Evolutionary conservation across 2,329 filamentous ascomycete genomes (phyloP).

Genomic region (Bipolaris bicolor): DNA sequence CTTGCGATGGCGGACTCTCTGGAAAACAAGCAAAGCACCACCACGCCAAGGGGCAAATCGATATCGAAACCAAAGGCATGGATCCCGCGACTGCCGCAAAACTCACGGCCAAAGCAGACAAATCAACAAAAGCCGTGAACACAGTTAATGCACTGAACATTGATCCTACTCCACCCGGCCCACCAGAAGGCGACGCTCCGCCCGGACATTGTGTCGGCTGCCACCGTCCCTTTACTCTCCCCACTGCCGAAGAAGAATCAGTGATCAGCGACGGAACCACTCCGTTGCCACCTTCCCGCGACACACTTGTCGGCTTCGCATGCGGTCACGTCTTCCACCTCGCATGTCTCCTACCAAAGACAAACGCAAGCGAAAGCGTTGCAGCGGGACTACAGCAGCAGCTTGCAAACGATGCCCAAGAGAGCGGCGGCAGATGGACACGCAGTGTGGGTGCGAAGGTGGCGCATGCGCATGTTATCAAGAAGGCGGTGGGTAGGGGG

Average conservation of each 20-base stretch:
- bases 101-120: constrained; percentile 26
- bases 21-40: constrained; percentile 15
- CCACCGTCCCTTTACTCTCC: constrained; percentile 39
- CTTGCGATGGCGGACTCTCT: constrained; percentile 45
- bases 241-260: constrained; percentile 39
- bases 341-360: constrained; percentile 66
- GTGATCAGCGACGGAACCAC: constrained; percentile 28
- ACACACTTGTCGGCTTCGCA: constrained; percentile 79
- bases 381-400: constrained; percentile 54
- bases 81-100: constrained; percentile 35
- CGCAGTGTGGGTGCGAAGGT: constrained; percentile 69
- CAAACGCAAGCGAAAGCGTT: constrained; percentile 50
- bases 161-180: constrained; percentile 31
- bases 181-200: constrained; percentile 32
- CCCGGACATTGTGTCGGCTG: constrained; percentile 47
- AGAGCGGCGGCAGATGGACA: constrained; percentile 55
- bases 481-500: constrained; percentile 71
- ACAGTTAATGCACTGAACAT: constrained; percentile 25
- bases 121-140: constrained; percentile 29
- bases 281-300: constrained; percentile 47
- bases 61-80: constrained; percentile 38
- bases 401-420: constrained; percentile 49
- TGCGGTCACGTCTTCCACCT: constrained; percentile 85
- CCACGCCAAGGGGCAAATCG: constrained; percentile 29
- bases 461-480: constrained; percentile 74